These are phyloP conservation scores for Berberis vulgaris DNA, from an alignment of 164 flowering plant genomes.

Conservation along the genomic window DNA sequence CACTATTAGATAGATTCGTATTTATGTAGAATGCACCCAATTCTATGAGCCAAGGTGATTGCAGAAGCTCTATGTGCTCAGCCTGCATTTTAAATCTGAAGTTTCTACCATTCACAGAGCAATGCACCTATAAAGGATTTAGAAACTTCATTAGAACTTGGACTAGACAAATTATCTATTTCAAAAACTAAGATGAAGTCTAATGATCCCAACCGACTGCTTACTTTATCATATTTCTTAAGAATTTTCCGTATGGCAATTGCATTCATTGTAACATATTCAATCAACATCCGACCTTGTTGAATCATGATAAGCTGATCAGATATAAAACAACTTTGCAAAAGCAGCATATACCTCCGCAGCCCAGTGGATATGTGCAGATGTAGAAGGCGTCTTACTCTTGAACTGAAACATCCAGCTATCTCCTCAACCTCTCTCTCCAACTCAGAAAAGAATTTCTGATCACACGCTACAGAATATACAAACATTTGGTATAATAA, in stretches of 20 bases:
- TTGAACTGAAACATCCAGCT: conserved; percentile 61
- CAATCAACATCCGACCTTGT: conserved; percentile 54
- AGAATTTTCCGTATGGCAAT: conserved; percentile 79
- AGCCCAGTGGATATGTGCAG: conserved; percentile 49
- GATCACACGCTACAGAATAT: conserved; percentile 58
- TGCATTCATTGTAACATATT: conserved; percentile 81
- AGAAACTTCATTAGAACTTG: not conserved
- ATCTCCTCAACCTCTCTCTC: conserved; percentile 72
- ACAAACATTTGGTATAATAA: not conserved
- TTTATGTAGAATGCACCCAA: conserved; percentile 75
- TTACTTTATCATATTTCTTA: conserved; percentile 91
- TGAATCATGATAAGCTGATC: conserved; percentile 36
- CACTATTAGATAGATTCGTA: conserved; percentile 26
- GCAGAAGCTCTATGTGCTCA: conserved; percentile 73
- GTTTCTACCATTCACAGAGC: conserved; percentile 66
- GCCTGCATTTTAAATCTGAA: conserved; percentile 58
- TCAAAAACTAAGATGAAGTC: not conserved
- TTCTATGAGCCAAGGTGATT: conserved; percentile 90
- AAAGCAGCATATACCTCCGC: conserved; percentile 37
- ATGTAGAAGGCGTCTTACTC: conserved; percentile 63
- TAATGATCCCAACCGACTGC: conserved; percentile 7
- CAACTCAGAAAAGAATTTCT: conserved; percentile 74
- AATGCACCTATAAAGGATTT: conserved; percentile 44
- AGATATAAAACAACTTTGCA: conserved; percentile 44
- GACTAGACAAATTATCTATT: not conserved